Base-by-base conservation (phyloP, 306 rosid species). In the Myrica gale region DNA sequence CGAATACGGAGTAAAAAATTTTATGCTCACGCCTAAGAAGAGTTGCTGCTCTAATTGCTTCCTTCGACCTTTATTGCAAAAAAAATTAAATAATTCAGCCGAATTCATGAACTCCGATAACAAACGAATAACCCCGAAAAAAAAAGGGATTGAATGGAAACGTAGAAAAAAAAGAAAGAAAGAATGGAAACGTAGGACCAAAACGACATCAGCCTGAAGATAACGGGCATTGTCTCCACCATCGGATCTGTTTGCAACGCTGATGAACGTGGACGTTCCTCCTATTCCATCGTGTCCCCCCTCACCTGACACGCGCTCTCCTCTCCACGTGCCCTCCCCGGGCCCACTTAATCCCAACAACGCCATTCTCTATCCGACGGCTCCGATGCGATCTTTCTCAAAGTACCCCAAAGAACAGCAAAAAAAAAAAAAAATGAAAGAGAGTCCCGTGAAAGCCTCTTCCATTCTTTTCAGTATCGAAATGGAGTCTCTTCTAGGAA, bases 401-500 rank as follows among this genome's bases (percentile, higher is more conserved):
- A 48, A 15, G 10, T 48, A 9, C 53, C 4, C 15, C 37, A 32
- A 32, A 32, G 37, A 32, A 2, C 68, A 5, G 16, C n/a, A n/a
- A n/a, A 11, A 61, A 32, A 32, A 6, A 4, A 23, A 9, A 26
- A 11, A 12, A 26, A 23, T 9, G 17, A 17, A 63, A 41, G 0
- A 6, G 15, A 7, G n/a, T n/a, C n/a, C 3, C 21, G 9, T 37
- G 20, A 17, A 65, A 41, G 17, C 42, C 15, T 57, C 39, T 21
- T 9, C 1, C 15, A 57, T 57, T 21, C 37, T 57, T 57, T 65
- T 65, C 69, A 65, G 23, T 65, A 3, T 41, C 69, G 7, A 32
- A 62, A 66, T 42, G 7, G 68, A 42, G 26, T 41, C 70, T 17
- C 50, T 66, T 42, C 50, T 7, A n/a, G 70, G 70, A 66, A 41